Conservation (phyloP, 1,139 yeast species). For the Yamadazyma siamensis region DNA sequence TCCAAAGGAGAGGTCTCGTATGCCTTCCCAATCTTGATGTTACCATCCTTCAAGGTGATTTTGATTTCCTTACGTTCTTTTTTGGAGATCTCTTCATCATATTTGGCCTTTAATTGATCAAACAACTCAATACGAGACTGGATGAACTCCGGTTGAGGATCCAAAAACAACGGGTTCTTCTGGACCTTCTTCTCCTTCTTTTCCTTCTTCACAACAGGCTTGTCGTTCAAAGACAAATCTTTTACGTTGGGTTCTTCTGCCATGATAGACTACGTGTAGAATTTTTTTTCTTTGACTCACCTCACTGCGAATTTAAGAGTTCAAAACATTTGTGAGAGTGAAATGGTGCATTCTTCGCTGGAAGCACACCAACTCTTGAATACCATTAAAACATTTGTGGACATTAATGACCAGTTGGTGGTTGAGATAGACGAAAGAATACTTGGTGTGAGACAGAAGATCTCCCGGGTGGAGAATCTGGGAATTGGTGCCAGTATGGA, state of each 20-base stretch:
- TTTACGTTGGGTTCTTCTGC: slow-evolving; percentile 9
- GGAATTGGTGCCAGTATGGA: not conserved
- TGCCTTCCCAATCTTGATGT: slow-evolving; percentile 70
- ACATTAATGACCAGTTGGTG: not conserved
- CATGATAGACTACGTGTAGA: slow-evolving; percentile 5
- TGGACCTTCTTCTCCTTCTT: slow-evolving; percentile 29
- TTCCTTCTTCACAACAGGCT: no score
- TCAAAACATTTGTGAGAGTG: no score
- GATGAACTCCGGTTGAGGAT: slow-evolving; percentile 81
- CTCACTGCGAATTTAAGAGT: slow-evolving; percentile 1
- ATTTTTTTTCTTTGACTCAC: slow-evolving; percentile 1
- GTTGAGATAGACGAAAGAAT: not conserved
- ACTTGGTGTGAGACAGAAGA: no score
- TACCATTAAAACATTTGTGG: no score
- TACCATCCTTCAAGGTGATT: slow-evolving; percentile 85
- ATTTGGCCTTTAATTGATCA: slow-evolving; percentile 74
- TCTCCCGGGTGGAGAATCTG: not conserved
- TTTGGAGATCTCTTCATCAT: slow-evolving; percentile 67
- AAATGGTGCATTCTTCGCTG: slow-evolving; percentile 4
- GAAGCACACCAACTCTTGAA: not conserved
- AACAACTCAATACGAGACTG: slow-evolving; percentile 76
- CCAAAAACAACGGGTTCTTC: slow-evolving; percentile 45
- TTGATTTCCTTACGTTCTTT: slow-evolving; percentile 60
- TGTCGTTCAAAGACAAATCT: slow-evolving; percentile 36
- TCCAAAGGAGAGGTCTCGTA: slow-evolving; percentile 91